Evolutionary conservation across 1,284 basidiomycete genomes (phyloP).

Genomic region (Papiliotrema terrestris): DNA sequence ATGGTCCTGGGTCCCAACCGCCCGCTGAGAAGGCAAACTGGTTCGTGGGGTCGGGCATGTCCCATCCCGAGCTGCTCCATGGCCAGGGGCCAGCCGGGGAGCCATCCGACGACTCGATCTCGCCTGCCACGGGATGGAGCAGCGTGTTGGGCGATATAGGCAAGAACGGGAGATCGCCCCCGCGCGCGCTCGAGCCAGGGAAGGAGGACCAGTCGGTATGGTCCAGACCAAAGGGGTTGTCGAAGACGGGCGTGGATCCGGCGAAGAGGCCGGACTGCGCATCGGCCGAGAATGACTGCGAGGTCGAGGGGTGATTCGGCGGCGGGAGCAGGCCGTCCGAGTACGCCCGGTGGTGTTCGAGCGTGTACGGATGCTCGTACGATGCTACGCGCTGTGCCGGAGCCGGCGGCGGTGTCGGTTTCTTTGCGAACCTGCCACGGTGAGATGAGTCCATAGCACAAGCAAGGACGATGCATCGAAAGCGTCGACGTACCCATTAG

Average conservation of each 20-base stretch:
- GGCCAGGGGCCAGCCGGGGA: conserved; percentile 10
- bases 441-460: no score
- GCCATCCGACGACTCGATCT: conserved; percentile 13
- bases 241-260: not conserved
- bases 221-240: not conserved
- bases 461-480: no score
- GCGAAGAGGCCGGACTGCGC: not conserved
- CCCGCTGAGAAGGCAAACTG: not conserved
- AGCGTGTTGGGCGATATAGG: conserved; percentile 13
- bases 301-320: not conserved
- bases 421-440: not conserved
- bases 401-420: not conserved
- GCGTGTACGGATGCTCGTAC: not conserved
- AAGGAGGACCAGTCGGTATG: not conserved
- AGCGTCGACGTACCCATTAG: conserved; percentile 26
- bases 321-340: not conserved
- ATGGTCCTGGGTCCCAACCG: not conserved
- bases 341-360: conserved; percentile 1
- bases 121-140: conserved; percentile 11
- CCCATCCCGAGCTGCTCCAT: conserved; percentile 5
- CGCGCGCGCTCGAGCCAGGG: not conserved
- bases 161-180: conserved; percentile 4
- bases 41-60: not conserved
- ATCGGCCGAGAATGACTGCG: not conserved
- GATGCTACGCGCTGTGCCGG: not conserved